Evolutionary conservation across 768 basidiomycete genomes (phyloP), one percentile per base, ranked within the genome.

Genomic region (Naganishia antarctica): DNA sequence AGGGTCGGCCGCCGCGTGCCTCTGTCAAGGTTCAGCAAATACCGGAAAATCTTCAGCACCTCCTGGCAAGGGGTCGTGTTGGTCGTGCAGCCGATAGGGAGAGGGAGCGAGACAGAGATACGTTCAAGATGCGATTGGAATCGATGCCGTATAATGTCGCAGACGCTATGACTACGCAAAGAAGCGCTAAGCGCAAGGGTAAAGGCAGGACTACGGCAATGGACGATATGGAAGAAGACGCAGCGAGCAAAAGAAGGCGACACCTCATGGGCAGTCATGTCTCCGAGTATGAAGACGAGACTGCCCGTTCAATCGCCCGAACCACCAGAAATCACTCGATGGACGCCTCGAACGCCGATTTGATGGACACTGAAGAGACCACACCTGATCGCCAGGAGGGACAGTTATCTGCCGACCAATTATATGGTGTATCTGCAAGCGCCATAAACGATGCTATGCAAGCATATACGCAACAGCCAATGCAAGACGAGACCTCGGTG

Each of bases 1-100:
- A 62, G 47, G 66, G 66, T 4, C 53, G 53, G 34, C 50, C 61
- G 13, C 45, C 66, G 25, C 26, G 43, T 40, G 29, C 65, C 13
- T 29, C 37, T 26, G 37, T 47, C 41, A 47, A 62, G 21, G 61
- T 32, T 8, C 62, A 34, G 31, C 40, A 63, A 41, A 37, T 63
- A 18, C 59, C 59, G 7, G 59, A 47, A 23, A 45, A 21, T 46
- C 59, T 45, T 7, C 45, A 48, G 32, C 45, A 49, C 34, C 37
- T 62, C 16, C 26, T 57, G 63, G 34, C 44, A 21, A 43, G 26
- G 28, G 34, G 28, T 15, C 29, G 32, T 23, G 41, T 15, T 16
- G 43, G 57, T 25, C 43, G 45, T 31, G 31, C 5, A 60, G 31
- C 6, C 29, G 26, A 41, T 16, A 2, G 8, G 32, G 46, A 18